Evolutionary conservation across 495 filamentous ascomycete genomes (phyloP).

Genomic region (Aspergillus steynii): DNA sequence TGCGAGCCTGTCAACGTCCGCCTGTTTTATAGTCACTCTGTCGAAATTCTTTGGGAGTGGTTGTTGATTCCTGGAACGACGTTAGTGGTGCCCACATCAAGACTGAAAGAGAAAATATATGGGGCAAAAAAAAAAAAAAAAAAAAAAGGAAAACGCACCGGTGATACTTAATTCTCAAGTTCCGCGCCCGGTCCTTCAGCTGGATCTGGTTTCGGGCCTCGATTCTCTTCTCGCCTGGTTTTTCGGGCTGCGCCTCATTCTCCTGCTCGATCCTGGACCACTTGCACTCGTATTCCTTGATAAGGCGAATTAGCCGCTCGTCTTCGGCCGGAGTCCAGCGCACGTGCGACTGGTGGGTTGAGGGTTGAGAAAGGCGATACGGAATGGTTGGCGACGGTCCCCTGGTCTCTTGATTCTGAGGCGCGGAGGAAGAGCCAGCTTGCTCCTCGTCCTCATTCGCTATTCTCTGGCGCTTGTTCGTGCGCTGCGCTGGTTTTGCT

Average conservation of each 20-base stretch:
- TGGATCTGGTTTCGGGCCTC: constrained; percentile 75
- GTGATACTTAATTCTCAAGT: constrained; percentile 43
- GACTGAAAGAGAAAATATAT: constrained; percentile 6
- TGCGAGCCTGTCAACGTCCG: constrained; percentile 12
- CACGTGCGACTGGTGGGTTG: constrained; percentile 1
- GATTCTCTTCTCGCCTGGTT: constrained; percentile 25
- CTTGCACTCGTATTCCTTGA: constrained; percentile 18
- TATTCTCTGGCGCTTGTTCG: neutral
- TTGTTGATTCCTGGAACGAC: constrained; percentile 3
- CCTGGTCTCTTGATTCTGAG: neutral
- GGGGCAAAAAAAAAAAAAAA: neutral
- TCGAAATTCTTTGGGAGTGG: constrained; percentile 9
- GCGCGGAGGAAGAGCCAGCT: neutral
- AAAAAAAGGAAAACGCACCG: constrained; percentile 19
- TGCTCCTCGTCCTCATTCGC: neutral
- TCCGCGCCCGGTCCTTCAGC: constrained; percentile 81
- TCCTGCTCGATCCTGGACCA: constrained; percentile 33
- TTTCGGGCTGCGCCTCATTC: constrained; percentile 25
- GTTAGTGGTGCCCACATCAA: constrained; percentile 1
- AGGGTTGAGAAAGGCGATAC: constrained; percentile 1
- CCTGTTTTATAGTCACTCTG: constrained; percentile 17
- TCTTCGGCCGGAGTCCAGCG: constrained; percentile 29
- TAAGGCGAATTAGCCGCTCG: constrained; percentile 27
- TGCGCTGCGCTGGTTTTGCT: constrained; percentile 18
- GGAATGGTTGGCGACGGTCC: constrained; percentile 1